phyloP scores from a whole-genome alignment of 305 asterid species.

The Stenogyne calaminthoides region DNA sequence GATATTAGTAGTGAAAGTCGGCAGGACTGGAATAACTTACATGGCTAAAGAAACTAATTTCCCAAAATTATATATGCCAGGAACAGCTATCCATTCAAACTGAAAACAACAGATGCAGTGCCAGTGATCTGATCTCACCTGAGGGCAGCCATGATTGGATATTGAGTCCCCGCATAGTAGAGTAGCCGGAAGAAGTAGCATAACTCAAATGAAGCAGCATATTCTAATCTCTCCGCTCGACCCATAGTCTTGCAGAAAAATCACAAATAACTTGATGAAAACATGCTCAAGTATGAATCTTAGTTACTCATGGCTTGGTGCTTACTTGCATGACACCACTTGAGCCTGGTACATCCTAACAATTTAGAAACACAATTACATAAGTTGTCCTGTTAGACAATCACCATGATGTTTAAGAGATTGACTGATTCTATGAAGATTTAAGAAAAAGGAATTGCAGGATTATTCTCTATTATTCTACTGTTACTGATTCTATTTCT shows the following conservation, averaged over 20 bases:
- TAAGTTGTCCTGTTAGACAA: conserved; percentile 35
- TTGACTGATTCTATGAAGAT: background rate
- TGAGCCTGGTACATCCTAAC: conserved; percentile 87
- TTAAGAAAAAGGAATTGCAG: background rate
- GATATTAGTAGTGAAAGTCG: conserved; percentile 2
- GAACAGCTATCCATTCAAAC: no score
- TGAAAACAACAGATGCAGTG: no score
- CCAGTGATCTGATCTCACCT: conserved; percentile 62
- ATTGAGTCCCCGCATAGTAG: conserved; percentile 89
- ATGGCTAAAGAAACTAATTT: no score
- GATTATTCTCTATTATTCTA: background rate
- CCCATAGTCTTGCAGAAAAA: conserved; percentile 77
- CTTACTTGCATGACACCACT: conserved; percentile 98
- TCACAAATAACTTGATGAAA: conserved; percentile 23
- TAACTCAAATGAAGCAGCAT: conserved; percentile 89
- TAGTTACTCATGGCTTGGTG: conserved; percentile 25
- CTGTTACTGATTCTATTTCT: conserved; percentile 1
- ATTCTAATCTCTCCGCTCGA: conserved; percentile 83
- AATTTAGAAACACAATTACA: conserved; percentile 33
- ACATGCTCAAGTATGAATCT: conserved; percentile 13
- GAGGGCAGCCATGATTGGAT: conserved; percentile 97
- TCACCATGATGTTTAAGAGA: background rate
- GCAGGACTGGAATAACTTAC: no score
- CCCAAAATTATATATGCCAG: no score
- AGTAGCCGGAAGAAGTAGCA: conserved; percentile 90